Evolutionary conservation across 192 early-diverging fungal species (phyloP), one percentile per base, ranked within the genome.

Genomic region (Backusella luteola): DNA sequence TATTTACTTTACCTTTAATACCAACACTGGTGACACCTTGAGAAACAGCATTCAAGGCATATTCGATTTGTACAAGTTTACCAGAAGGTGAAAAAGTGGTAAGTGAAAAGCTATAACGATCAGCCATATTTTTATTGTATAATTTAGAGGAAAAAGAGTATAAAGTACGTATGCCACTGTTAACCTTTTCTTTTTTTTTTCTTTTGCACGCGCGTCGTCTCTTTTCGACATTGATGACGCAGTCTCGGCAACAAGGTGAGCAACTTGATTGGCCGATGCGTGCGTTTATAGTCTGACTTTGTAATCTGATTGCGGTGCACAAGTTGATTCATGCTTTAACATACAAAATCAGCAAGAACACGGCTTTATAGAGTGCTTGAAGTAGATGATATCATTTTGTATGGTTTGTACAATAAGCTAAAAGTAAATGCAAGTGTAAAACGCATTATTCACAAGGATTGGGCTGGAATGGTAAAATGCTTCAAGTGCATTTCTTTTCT

Each of bases 11-110:
- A 95, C 93, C 93, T 89, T 97, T 98, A 85, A 98, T 97, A 39
- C 97, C 97, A 56, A 98, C 93, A 75, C 91, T 91, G 8, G 97
- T 98, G 21, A 96, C 89, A 73, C 97, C 97, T 80, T 91, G 90
- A 44, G 86, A 84, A 1, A 99, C 98, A 15, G 96, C 97, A 73
- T 89, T 96, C 72, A 99, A 87, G 0, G 98, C 98, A 85, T 99
- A 92, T 84, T 99, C 98, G 81, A 99, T 99, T 88, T 99, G 98
- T 63, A 96, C 94, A 71, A 99, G 92, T 86, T 99, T 99, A 77
- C 98, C 98, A 32, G 96, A 96, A 12, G 97, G 97, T 80, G 97
- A 96, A 91, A 99, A 99, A 52, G 98, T 99, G 26, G 98, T 99
- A 71, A 99, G 91, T 41, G 97, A 98, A 89, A 99, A 99, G 67